Conservation (phyloP, 2,329 filamentous ascomycete genomes). For the Talaromyces sp. region DNA sequence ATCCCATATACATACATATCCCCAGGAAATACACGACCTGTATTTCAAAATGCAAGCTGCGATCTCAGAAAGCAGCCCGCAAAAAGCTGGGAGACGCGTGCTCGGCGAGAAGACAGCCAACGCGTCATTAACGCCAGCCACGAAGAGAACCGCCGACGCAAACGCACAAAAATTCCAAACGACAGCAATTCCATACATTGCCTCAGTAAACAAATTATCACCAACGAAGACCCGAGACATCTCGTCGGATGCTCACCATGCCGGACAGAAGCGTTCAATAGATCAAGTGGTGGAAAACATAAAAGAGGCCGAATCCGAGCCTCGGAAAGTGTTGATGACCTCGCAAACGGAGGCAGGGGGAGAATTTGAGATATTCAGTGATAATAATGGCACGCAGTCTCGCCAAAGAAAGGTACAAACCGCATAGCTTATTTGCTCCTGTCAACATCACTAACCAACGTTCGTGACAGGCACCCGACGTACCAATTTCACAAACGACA, state of each 20-base stretch:
- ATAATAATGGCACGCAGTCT: conserved; percentile 20
- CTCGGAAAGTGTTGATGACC: conserved; percentile 20
- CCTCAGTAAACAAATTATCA: conserved; percentile 21
- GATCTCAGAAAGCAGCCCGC: conserved; percentile 29
- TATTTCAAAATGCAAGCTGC: conserved; percentile 24
- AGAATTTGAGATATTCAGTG: conserved; percentile 25
- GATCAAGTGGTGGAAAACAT: conserved; percentile 36
- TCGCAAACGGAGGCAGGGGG: conserved; percentile 16
- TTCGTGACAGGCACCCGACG: neutral
- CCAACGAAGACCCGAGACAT: conserved; percentile 29
- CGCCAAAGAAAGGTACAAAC: conserved; percentile 21
- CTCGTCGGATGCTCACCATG: conserved; percentile 30
- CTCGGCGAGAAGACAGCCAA: conserved; percentile 43
- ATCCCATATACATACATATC: neutral
- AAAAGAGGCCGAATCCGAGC: conserved; percentile 22
- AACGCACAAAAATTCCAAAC: conserved; percentile 25
- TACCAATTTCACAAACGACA: conserved; percentile 4
- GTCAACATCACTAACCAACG: neutral
- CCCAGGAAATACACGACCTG: neutral
- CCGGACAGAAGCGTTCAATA: conserved; percentile 41
- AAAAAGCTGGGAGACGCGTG: conserved; percentile 38
- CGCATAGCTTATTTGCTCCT: neutral
- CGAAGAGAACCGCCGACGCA: conserved; percentile 20
- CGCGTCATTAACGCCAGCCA: conserved; percentile 37
- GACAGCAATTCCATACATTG: conserved; percentile 28